Evolutionary conservation across 306 rosid species (phyloP).

Genomic region (Potentilla sterilis): DNA sequence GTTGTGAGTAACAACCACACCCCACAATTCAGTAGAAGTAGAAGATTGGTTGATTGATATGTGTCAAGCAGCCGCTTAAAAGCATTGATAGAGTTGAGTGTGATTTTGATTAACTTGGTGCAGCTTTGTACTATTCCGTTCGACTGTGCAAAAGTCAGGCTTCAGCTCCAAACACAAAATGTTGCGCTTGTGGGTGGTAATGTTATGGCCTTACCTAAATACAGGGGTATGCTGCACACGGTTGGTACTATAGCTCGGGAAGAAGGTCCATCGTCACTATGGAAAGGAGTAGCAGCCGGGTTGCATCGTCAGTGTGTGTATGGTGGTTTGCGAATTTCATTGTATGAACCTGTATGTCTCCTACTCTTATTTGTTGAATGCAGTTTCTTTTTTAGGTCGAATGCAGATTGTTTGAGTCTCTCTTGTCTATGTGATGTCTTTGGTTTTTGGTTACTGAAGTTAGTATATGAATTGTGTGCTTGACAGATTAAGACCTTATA

Average conservation of each 20-base stretch:
- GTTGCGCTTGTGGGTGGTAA: conserved; percentile 48
- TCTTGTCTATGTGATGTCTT: conserved; percentile 5
- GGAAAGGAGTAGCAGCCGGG: conserved; percentile 96
- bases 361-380: not conserved
- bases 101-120: conserved; percentile 12
- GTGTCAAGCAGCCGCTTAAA: too few relatives aligned
- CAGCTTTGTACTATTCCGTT: conserved; percentile 83
- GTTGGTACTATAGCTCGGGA: conserved; percentile 88
- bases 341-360: conserved; percentile 87
- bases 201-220: conserved; percentile 62
- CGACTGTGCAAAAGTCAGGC: conserved; percentile 98
- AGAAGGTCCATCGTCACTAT: conserved; percentile 82
- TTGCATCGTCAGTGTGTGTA: conserved; percentile 84
- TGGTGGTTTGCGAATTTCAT: conserved; percentile 87
- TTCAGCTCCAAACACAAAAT: conserved; percentile 80
- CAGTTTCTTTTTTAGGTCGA: too few relatives aligned
- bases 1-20: too few relatives aligned
- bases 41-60: too few relatives aligned
- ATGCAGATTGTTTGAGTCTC: not conserved
- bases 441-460: conserved; percentile 6
- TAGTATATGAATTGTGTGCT: not conserved
- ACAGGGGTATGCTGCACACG: conserved; percentile 86
- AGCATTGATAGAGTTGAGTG: too few relatives aligned
- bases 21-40: too few relatives aligned
- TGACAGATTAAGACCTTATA: conserved; percentile 54